Conservation (phyloP, 1,139 yeast species). For the Blastobotrys ciferrii region DNA sequence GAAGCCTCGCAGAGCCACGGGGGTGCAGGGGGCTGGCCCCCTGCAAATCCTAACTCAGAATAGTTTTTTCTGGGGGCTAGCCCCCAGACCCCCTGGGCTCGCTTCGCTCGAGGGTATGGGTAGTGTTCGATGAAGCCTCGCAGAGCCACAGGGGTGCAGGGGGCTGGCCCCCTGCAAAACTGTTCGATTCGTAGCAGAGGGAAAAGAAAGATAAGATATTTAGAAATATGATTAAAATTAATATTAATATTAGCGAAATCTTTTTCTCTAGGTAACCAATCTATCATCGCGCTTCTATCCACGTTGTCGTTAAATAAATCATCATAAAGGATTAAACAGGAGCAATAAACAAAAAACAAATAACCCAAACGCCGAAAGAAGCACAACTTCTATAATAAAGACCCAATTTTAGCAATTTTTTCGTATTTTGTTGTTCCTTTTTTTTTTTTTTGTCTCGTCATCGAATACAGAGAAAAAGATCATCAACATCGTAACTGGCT, state of each 20-base stretch:
- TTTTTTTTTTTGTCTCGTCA: conserved; percentile 18
- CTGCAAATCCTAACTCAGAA: no score
- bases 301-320: neutral
- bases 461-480: conserved; percentile 7
- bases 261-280: neutral
- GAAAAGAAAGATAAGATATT: no score
- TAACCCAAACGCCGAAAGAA: conserved; percentile 12
- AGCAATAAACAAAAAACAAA: conserved; percentile 10
- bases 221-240: no score
- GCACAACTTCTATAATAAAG: conserved; percentile 10
- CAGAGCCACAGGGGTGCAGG: no score
- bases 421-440: conserved; percentile 17
- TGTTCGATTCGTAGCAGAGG: no score
- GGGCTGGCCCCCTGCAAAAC: no score
- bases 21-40: no score
- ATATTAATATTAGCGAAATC: neutral
- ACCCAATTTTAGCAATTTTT: conserved; percentile 8
- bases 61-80: no score
- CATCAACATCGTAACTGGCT: conserved; percentile 4
- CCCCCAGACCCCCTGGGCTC: no score
- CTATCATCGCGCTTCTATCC: conserved; percentile 4
- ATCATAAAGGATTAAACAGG: conserved; percentile 7
- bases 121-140: no score
- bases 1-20: no score
- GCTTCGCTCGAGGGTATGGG: no score